phyloP scores from a whole-genome alignment of 768 basidiomycete genomes.

The Rhizopogon vinicolor region DNA sequence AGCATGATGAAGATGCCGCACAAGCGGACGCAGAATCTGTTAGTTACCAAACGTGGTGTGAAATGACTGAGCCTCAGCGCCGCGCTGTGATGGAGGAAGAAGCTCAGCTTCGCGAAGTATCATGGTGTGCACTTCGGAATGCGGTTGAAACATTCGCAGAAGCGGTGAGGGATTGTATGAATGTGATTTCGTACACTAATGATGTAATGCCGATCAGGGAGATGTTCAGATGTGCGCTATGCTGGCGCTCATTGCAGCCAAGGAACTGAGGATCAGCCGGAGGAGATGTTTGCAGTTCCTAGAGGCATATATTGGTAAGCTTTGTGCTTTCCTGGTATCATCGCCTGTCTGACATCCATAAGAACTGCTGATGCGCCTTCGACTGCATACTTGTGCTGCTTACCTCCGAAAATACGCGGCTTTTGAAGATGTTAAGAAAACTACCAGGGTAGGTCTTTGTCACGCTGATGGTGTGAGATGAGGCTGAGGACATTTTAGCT shows the following conservation, averaged over 20 bases:
- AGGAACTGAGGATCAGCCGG: slow-evolving; percentile 49
- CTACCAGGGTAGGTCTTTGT: slow-evolving; percentile 43
- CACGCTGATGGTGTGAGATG: not conserved
- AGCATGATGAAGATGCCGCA: slow-evolving; percentile 15
- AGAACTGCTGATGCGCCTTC: slow-evolving; percentile 64
- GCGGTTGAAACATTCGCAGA: slow-evolving; percentile 60
- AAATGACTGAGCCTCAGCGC: slow-evolving; percentile 18
- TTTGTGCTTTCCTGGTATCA: not conserved
- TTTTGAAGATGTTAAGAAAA: slow-evolving; percentile 44
- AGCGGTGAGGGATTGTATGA: slow-evolving; percentile 35
- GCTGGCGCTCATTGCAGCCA: slow-evolving; percentile 55
- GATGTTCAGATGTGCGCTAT: slow-evolving; percentile 80
- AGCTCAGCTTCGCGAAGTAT: slow-evolving; percentile 42
- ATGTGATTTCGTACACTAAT: not conserved
- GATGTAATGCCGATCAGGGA: slow-evolving; percentile 41
- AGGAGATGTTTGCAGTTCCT: slow-evolving; percentile 48
- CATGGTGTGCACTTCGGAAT: slow-evolving; percentile 51
- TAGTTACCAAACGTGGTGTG: slow-evolving; percentile 17
- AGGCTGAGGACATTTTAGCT: slow-evolving; percentile 36
- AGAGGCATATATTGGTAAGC: slow-evolving; percentile 70
- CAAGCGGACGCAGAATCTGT: slow-evolving; percentile 23
- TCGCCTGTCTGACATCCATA: not conserved
- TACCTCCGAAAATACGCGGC: slow-evolving; percentile 67
- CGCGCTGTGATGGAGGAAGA: slow-evolving; percentile 43
- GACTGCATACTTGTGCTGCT: slow-evolving; percentile 62